Evolutionary conservation across 2,329 filamentous ascomycete species (phyloP), one percentile per base, ranked within the genome.

Genomic region (Westerdykella aurantiaca): DNA sequence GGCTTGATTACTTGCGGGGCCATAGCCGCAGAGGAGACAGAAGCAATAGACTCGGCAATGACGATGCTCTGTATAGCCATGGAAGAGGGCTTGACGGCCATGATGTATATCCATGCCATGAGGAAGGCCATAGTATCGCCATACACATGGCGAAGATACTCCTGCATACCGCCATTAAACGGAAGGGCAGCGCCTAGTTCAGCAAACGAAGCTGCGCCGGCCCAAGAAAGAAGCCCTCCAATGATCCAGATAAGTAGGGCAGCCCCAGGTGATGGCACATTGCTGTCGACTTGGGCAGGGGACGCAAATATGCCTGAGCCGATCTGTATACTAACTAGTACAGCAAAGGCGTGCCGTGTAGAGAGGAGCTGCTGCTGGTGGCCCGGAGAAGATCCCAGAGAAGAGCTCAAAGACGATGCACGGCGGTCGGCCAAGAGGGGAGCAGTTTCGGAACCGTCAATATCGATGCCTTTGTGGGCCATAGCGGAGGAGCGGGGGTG

Each of bases 241-340:
- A 82, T 65, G 1, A 81, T 68, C 81, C 81, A 84, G 6, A 83
- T 73, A 2, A 79, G 53, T 31, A 84, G 54, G 2, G 79, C 78
- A 1, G 70, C 68, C 7, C 77, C 80, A 0, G 80, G 80, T 0
- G 80, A 83, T 0, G 79, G 78, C 2, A 82, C 79, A 50, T 83
- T 81, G 13, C 75, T 75, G 53, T 83, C 79, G 46, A 84, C 80
- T 10, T 79, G 73, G 0, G 79, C 78, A 0, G 80, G 80, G 1
- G 80, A 82, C 0, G 81, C 82, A 52, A 84, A 84, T 14, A 84
- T 76, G 29, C 81, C 80, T 41, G 77, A 80, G 6, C 81, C 81
- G 38, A 83, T 81, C 42, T 82, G 79, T 47, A 83, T 78, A 52
- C 77, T 79, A 47, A 83, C 75, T 34, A 83, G 70, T 38, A 83